Base-by-base conservation (phyloP, 331 rosid genomes). In the Rosa hybrid region DNA sequence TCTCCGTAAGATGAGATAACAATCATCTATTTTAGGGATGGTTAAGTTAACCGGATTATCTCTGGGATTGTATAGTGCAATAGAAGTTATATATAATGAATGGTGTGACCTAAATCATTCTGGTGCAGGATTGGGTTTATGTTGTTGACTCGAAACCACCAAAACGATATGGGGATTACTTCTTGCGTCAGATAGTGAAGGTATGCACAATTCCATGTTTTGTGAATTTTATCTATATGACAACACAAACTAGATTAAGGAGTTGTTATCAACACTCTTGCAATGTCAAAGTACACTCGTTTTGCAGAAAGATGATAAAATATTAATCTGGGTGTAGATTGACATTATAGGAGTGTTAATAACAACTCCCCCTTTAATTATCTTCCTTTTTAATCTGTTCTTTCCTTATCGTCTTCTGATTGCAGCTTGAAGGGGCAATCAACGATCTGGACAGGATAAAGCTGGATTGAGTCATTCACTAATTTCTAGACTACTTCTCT, bases 151-250 rank as follows among this genome's bases (percentile, higher is more conserved):
- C 98, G 0, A 96, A 93, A 83, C 88, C 90, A 50, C 74, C 87
- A 72, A 96, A 91, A 81, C 89, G 87, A 34, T 90, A 93, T 46
- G 98, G 97, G 50, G 99, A 96, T 86, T 92, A 86, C 88, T 93
- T 93, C 82, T 84, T 93, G 90, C 98, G 97, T 21, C 99, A 93
- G 85, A 86, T 96, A 78, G 94, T 86, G 78, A 90, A 93, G 94
- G 99, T 96, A 75, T 76, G 90, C 51, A 14, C 25, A 48, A 5
- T 34, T 81, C 78, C 20, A 68, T 67, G 21, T 18, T 54, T 18
- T 82, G 60, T 45, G 60, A 69, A 46, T n/a, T 68, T 6, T n/a
- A 16, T 75, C 59, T 17, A 11, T 10, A 44, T 25, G n/a, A 23
- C 62, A 18, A 64, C 7, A 25, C 16, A 7, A 53, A 53, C 23